These are phyloP conservation scores for Aspergillus bridgeri DNA, from an alignment of 495 filamentous ascomycete species.

Conservation along the genomic window DNA sequence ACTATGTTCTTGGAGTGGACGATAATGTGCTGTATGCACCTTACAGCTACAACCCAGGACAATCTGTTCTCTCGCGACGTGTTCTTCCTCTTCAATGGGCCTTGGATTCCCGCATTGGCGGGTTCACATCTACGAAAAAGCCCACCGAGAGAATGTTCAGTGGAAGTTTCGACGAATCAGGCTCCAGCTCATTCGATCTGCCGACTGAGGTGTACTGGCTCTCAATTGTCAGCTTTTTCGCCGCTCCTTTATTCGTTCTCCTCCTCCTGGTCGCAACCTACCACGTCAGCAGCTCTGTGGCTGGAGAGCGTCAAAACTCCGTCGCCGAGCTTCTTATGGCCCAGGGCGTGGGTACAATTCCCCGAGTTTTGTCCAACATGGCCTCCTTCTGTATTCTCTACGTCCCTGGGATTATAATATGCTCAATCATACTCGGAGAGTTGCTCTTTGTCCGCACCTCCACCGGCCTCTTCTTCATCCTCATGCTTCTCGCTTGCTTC, in stretches of 20 bases:
- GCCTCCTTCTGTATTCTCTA: background rate
- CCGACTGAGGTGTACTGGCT: background rate
- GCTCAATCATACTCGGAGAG: background rate
- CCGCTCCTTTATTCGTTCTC: constrained; percentile 5
- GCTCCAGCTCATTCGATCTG: background rate
- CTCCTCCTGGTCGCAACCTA: constrained; percentile 1
- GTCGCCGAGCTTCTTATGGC: constrained; percentile 7
- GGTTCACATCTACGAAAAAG: background rate
- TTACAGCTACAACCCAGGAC: background rate
- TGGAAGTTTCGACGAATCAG: background rate
- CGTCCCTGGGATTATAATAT: background rate
- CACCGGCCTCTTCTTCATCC: background rate
- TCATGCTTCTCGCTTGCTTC: background rate
- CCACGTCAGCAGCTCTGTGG: constrained; percentile 7
- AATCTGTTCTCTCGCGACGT: background rate
- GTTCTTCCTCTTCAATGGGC: background rate
- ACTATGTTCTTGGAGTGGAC: background rate
- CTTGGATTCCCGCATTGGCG: background rate
- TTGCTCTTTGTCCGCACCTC: background rate
- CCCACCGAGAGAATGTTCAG: background rate
- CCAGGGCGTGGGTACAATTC: constrained; percentile 3
- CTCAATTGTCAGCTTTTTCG: constrained; percentile 1
- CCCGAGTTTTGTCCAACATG: background rate
- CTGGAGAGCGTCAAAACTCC: constrained; percentile 7
- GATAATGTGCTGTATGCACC: background rate